Evolutionary conservation across 1,284 basidiomycete genomes (phyloP), one percentile per base, ranked within the genome.

Genomic region (Schizophyllum commune): DNA sequence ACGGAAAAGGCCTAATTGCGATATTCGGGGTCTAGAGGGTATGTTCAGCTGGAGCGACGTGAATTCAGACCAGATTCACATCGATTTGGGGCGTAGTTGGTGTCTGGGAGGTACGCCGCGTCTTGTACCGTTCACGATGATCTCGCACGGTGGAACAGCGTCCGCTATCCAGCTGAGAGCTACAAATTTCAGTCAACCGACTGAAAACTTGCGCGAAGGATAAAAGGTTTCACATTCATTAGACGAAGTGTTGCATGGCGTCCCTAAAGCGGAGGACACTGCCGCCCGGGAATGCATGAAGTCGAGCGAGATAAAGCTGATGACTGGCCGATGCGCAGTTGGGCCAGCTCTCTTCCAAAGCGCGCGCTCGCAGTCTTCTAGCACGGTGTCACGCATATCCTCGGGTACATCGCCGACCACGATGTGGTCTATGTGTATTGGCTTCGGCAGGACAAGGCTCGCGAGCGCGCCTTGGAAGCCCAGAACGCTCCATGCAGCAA

Each of bases 381-480:
- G 70, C 5, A 89, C 79, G 5, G 71, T 64, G 9, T 62, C 67
- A 22, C 72, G 76, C 68, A 84, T 68, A 1, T 69, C 68, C 8
- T 62, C 57, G 0, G 75, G 71, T 2, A 94, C 86, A 39, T 88
- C 90, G 0, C 91, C 92, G 1, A 97, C 77, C 52, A 94, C 74
- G 33, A 96, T 73, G 21, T 71, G 70, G 57, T 75, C 72, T 13
- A 95, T 72, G 68, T 91, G 91, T 2, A 95, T 61, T 0, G 90
- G 89, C 1, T 71, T 33, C 17, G 11, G 60, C 22, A 32, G 64
- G 17, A 92, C 72, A 22, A 90, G 70, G 1, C 68, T 70, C 0
- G 85, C 81, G 55, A 96, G 73, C 0, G 88, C 88, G 2, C 94
- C 94, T 70, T 95, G 93, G n/a, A 95, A 76, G 0, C 94, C 94